Evolutionary conservation across 768 basidiomycete species (phyloP).

Genomic region (Podaxis sp.): DNA sequence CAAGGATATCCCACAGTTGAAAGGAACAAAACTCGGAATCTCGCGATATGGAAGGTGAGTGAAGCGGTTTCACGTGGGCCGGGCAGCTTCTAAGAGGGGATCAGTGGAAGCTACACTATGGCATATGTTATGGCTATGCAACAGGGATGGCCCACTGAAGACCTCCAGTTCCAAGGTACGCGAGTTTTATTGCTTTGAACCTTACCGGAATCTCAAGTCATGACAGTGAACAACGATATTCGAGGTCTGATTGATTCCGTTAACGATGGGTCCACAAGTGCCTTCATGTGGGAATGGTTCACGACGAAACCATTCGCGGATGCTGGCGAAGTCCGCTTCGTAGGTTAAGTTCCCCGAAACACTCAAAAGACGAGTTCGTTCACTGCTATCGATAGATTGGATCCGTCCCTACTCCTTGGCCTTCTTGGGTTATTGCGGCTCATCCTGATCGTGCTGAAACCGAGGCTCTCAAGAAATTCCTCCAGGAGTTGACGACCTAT

Average conservation of each 20-base stretch:
- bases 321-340: conserved; percentile 78
- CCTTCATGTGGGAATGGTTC: conserved; percentile 97
- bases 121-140: conserved; percentile 92
- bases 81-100: background rate
- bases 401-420: conserved; percentile 91
- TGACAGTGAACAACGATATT: conserved; percentile 77
- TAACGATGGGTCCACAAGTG: conserved; percentile 84
- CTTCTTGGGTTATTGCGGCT: conserved; percentile 93
- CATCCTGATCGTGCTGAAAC: conserved; percentile 64
- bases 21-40: conserved; percentile 84
- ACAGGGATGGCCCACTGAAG: conserved; percentile 71
- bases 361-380: background rate
- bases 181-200: background rate
- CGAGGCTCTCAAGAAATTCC: conserved; percentile 53
- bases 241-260: conserved; percentile 82
- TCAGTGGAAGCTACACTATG: conserved; percentile 90
- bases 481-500: conserved; percentile 59
- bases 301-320: conserved; percentile 73
- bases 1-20: conserved; percentile 69
- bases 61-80: background rate
- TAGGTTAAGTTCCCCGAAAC: conserved; percentile 37
- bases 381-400: conserved; percentile 54
- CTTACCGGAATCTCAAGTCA: background rate
- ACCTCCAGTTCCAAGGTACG: conserved; percentile 71
- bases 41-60: conserved; percentile 80